phyloP scores from a whole-genome alignment of 352 stramenopile species.

The Phytophthora constricta region DNA sequence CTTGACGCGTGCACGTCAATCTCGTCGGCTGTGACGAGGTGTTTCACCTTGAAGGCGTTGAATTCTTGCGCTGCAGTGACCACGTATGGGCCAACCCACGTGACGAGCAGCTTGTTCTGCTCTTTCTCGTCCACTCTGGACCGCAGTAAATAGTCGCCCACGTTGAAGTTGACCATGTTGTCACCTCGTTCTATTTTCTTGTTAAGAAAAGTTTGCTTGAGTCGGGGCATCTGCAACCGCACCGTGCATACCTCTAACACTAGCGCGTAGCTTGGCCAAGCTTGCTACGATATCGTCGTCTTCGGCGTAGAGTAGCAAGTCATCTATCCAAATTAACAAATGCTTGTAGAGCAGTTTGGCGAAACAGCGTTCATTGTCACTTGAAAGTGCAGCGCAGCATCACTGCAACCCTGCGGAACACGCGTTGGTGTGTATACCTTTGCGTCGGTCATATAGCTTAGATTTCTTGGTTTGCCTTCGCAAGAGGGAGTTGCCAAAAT shows the following conservation, averaged over 20 bases:
- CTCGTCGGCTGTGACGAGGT: conserved; percentile 24
- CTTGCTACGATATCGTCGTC: conserved; percentile 13
- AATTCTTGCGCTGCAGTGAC: conserved; percentile 13
- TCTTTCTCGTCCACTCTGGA: conserved; percentile 21
- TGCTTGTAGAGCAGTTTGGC: conserved; percentile 12
- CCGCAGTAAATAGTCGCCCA: conserved; percentile 26
- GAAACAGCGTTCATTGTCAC: conserved; percentile 12
- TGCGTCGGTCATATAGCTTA: conserved; percentile 26
- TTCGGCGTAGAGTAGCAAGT: conserved; percentile 32
- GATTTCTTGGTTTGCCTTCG: conserved; percentile 5
- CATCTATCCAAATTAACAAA: conserved; percentile 44
- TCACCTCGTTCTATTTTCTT: conserved; percentile 16
- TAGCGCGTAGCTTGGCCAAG: conserved; percentile 7
- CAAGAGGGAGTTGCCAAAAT: conserved; percentile 6
- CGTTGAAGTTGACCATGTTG: conserved; percentile 24
- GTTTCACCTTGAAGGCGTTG: conserved; percentile 17
- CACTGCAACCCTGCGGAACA: conserved; percentile 23
- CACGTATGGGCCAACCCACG: conserved; percentile 25
- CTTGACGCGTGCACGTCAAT: conserved; percentile 23
- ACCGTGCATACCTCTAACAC: conserved; percentile 22
- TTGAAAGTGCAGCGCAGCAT: conserved; percentile 16
- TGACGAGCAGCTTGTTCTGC: conserved; percentile 25
- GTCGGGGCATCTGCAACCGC: conserved; percentile 5
- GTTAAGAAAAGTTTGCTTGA: conserved; percentile 26
- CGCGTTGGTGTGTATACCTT: conserved; percentile 24